Evolutionary conservation across 768 basidiomycete species (phyloP), one percentile per base, ranked within the genome.

Genomic region (Collybiopsis luxurians): DNA sequence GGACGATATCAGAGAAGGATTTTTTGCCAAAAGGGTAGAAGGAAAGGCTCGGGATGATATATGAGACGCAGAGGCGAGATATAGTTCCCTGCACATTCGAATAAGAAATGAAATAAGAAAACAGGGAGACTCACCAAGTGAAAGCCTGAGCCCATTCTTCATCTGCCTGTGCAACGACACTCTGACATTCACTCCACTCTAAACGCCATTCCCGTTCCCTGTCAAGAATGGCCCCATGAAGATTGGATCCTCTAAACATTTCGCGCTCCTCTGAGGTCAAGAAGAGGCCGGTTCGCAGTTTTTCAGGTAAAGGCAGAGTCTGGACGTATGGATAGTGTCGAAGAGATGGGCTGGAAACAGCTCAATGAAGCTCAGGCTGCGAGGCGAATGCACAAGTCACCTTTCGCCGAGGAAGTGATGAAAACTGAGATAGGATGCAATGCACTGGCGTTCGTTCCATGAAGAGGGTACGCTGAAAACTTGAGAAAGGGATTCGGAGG

Each of bases 31-130:
- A 21, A 98, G 72, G 6, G 85, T 84, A 0, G 95, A 97, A 0
- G 95, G 92, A 65, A 97, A 98, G 0, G 93, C 90, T 51, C 95
- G 83, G 1, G 95, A 95, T 1, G 92, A 92, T 36, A 93, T 74
- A 65, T 91, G 86, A 0, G 89, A 93, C 5, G 87, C 75, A 1
- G 89, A 84, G 0, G 81, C 79, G 2, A 91, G 73, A 67, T 90
- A 95, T 24, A 71, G 67, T 24, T 87, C 80, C 90, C 93, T 95
- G 53, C 28, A 50, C 9, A 24, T 30, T 53, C 52, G 56, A 56
- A 46, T 61, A 53, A 57, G 21, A 40, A 51, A 28, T 4, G 56
- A 5, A 47, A 42, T 53, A 44, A 1, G n/a, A 56, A 21, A n/a
- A 61, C 46, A 60, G 15, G 11, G 5, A 28, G 58, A 66, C 81